These are phyloP conservation scores for Lipomyces sp. DNA, from an alignment of 805 yeast species.

Conservation along the genomic window DNA sequence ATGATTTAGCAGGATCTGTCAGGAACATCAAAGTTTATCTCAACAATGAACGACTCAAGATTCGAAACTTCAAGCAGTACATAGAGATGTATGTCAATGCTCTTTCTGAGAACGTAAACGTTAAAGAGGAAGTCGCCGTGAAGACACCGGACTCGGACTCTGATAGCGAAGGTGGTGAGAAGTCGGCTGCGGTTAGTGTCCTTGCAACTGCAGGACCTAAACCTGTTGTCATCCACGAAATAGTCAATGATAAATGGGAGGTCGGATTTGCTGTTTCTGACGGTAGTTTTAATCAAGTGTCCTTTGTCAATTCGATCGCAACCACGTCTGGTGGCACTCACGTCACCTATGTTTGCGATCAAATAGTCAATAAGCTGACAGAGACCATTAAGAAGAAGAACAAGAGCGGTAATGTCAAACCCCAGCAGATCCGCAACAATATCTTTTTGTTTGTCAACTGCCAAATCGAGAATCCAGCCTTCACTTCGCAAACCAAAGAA, in stretches of 20 bases:
- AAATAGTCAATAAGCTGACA: slow-evolving; percentile 74
- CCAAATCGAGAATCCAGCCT: slow-evolving; percentile 93
- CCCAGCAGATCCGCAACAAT: slow-evolving; percentile 85
- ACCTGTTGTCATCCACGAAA: slow-evolving; percentile 76
- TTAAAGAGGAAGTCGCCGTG: slow-evolving; percentile 49
- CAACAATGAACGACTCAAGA: slow-evolving; percentile 71
- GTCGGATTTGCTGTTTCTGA: slow-evolving; percentile 93
- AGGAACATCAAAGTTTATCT: slow-evolving; percentile 76
- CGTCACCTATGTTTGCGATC: slow-evolving; percentile 82
- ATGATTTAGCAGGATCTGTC: slow-evolving; percentile 93
- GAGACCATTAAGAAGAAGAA: slow-evolving; percentile 75
- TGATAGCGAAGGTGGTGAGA: slow-evolving; percentile 43
- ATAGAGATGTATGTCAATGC: slow-evolving; percentile 89
- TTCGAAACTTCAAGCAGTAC: slow-evolving; percentile 80
- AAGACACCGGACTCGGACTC: slow-evolving; percentile 42
- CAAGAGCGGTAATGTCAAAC: slow-evolving; percentile 70
- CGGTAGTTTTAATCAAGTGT: slow-evolving; percentile 87
- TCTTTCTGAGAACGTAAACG: slow-evolving; percentile 47
- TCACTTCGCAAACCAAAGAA: slow-evolving; percentile 96
- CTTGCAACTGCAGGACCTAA: slow-evolving; percentile 48
- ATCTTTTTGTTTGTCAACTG: slow-evolving; percentile 91
- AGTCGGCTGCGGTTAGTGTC: slow-evolving; percentile 47
- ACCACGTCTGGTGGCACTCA: slow-evolving; percentile 98
- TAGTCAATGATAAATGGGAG: slow-evolving; percentile 90
- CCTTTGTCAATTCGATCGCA: slow-evolving; percentile 96